phyloP scores from a whole-genome alignment of 306 rosid genomes.

The Gastrolobium bilobum region DNA sequence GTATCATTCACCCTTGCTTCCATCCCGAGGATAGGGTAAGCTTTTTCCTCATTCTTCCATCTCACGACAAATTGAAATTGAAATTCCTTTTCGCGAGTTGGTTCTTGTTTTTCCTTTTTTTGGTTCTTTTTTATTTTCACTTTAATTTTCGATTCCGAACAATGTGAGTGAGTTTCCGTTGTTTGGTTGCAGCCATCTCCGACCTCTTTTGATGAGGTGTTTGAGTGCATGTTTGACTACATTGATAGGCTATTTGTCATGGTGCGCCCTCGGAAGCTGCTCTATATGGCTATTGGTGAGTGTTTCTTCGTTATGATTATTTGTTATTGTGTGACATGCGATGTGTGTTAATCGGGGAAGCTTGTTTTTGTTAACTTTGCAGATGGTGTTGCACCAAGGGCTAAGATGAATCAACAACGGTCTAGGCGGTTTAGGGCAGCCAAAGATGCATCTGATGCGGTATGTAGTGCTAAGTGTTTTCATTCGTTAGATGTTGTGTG shows the following conservation, averaged over 20 bases:
- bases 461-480: constrained; percentile 59
- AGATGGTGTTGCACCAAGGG: constrained; percentile 99
- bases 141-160: background rate
- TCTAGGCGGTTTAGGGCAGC: constrained; percentile 97
- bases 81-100: background rate
- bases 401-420: constrained; percentile 98
- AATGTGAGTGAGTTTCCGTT: background rate
- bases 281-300: constrained; percentile 98
- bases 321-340: background rate
- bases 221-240: constrained; percentile 94
- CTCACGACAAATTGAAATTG: no score
- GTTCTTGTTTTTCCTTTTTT: background rate
- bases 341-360: constrained; percentile 25
- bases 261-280: constrained; percentile 96
- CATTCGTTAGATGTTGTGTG: constrained; percentile 40
- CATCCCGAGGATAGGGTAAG: constrained; percentile 98
- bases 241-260: constrained; percentile 89
- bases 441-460: constrained; percentile 94
- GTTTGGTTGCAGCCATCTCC: constrained; percentile 85
- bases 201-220: constrained; percentile 81
- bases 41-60: background rate
- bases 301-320: constrained; percentile 15
- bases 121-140: no score
- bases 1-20: constrained; percentile 95
- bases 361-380: constrained; percentile 43